Conservation (phyloP, 2,329 filamentous ascomycete species). For the Anthostomella pinea region DNA sequence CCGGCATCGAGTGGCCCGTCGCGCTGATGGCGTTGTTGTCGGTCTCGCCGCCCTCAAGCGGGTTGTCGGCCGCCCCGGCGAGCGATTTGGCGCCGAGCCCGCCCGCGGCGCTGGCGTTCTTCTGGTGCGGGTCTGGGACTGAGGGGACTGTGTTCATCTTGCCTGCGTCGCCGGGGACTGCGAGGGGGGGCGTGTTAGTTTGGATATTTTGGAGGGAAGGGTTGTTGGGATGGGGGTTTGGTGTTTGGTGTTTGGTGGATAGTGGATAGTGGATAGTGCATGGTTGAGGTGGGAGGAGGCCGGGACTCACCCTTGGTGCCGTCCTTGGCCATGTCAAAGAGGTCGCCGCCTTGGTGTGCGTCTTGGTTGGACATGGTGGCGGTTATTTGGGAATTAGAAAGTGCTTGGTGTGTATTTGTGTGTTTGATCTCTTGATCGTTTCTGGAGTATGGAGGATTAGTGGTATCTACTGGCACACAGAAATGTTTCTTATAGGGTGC, state of each 20-base stretch:
- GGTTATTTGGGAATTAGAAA: neutral
- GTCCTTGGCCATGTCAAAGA: constrained; percentile 24
- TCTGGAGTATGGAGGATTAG: neutral
- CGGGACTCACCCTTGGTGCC: constrained; percentile 21
- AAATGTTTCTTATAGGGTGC: neutral
- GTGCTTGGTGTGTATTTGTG: neutral
- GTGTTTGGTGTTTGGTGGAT: neutral
- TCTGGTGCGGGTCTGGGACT: constrained; percentile 20
- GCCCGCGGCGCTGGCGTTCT: constrained; percentile 5
- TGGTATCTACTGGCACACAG: neutral
- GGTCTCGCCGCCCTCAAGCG: constrained; percentile 8
- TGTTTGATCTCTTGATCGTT: neutral
- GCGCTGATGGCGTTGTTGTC: constrained; percentile 21
- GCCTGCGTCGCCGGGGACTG: constrained; percentile 23
- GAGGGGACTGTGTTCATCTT: constrained; percentile 25
- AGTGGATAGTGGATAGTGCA: neutral
- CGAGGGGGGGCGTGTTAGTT: neutral
- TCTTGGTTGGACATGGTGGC: constrained; percentile 17
- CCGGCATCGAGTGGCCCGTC: constrained; percentile 19
- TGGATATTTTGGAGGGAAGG: neutral
- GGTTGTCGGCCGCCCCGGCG: constrained; percentile 24
- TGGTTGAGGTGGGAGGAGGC: neutral
- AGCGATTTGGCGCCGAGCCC: constrained; percentile 19
- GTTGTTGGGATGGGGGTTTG: neutral
- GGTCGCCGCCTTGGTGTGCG: constrained; percentile 20